Evolutionary conservation across 2,329 filamentous ascomycete species (phyloP).

Genomic region (Microcyclosporella mali): DNA sequence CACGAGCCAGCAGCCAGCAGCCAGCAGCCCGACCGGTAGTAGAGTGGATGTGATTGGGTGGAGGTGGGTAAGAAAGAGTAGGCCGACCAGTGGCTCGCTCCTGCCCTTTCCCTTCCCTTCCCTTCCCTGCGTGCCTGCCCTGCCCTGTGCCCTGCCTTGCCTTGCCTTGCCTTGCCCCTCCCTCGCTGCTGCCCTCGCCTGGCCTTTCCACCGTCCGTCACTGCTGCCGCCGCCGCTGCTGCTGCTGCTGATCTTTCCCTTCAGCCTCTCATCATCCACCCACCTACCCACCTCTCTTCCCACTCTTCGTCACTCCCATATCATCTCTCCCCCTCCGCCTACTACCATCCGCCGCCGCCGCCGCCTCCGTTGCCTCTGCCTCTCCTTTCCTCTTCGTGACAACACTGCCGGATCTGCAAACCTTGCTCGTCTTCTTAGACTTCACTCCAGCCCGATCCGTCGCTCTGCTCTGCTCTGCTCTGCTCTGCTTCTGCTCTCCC

Average conservation of each 20-base stretch:
- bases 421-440: constrained; percentile 11
- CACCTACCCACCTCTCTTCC: too few species aligned
- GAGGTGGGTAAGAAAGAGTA: too few species aligned
- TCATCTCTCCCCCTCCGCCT: constrained; percentile 1
- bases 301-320: too few species aligned
- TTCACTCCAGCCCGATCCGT: constrained; percentile 10
- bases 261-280: background rate
- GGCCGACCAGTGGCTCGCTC: too few species aligned
- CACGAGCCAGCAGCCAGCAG: too few species aligned
- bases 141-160: too few species aligned
- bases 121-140: background rate
- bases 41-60: too few species aligned
- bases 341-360: background rate
- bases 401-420: constrained; percentile 11
- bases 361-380: background rate
- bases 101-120: too few species aligned
- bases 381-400: constrained; percentile 4
- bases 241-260: background rate
- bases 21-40: too few species aligned
- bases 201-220: background rate
- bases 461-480: too few species aligned
- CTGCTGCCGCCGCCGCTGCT: background rate
- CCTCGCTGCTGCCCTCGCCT: too few species aligned
- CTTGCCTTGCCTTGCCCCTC: too few species aligned
- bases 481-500: constrained; percentile 7